Evolutionary conservation across 169 alveolate species (phyloP), one percentile per base, ranked within the genome.

Genomic region (Plasmodium blacklocki): DNA sequence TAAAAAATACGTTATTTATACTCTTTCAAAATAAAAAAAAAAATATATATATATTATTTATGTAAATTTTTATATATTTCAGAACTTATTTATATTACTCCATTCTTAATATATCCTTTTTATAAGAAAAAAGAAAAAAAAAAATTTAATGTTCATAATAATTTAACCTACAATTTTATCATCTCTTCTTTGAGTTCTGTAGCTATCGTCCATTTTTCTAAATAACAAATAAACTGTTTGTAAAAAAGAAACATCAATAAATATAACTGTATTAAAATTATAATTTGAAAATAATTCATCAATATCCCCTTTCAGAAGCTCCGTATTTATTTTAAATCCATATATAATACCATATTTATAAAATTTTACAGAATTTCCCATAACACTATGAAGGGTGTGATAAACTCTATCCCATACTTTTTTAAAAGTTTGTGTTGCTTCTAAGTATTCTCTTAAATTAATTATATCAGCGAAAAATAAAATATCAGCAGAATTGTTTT

Each of bases 401-500:
- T 47, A 23, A 23, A 50, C 1, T 54, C 62, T 50, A 19, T 76
- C 76, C 26, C 39, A 39, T 18, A 11, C 0, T 5, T 54, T 62
- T 62, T 49, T 62, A 23, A 64, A 52, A 12, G 9, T 43, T 15
- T 74, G 88, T 47, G 74, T 64, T 15, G 74, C 68, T 62, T 74
- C 14, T 49, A 75, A 39, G 26, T 75, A 62, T 75, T 75, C 60
- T 18, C 74, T 47, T 43, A 75, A 18, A 75, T 62, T 75, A 47
- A 75, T 62, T 75, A 64, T 62, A 47, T 75, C 88, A 21, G 88
- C 88, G 21, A 62, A 75, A 75, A 72, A 75, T 62, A 75, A 62
- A 15, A 62, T 56, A 75, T 75, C 75, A 32, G 60, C 39, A 54
- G 45, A 75, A 45, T 75, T 62, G 1, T 75, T 56, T 45, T 23